These are phyloP conservation scores for Penicillium macrosclerotiorum DNA, from an alignment of 495 filamentous ascomycete genomes.

Conservation along the genomic window DNA sequence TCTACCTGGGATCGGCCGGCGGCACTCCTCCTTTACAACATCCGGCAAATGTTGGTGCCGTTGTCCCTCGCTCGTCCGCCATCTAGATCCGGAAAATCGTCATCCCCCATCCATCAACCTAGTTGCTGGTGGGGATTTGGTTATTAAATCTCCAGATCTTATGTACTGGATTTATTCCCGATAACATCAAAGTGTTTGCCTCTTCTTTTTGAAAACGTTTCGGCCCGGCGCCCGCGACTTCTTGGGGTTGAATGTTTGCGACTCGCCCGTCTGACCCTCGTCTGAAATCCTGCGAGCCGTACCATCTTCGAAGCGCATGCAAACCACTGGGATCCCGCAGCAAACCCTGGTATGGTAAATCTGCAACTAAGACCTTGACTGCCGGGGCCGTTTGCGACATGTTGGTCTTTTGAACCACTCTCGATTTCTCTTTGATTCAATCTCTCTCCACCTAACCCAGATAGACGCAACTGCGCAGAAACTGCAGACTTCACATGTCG, in stretches of 20 bases:
- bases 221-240: conserved; percentile 18
- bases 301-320: conserved; percentile 23
- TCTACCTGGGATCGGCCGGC: too few relatives aligned
- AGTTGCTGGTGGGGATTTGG: too few relatives aligned
- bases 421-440: conserved; percentile 16
- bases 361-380: conserved; percentile 28
- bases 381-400: conserved; percentile 30
- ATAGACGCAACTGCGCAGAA: conserved; percentile 12
- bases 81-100: too few relatives aligned
- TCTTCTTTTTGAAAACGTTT: neutral
- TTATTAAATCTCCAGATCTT: too few relatives aligned
- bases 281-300: conserved; percentile 1
- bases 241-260: conserved; percentile 15
- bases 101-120: too few relatives aligned
- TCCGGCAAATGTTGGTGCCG: too few relatives aligned
- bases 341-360: conserved; percentile 32
- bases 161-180: too few relatives aligned
- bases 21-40: too few relatives aligned
- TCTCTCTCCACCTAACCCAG: conserved; percentile 9
- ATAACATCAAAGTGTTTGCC: neutral
- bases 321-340: conserved; percentile 32
- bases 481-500: conserved; percentile 8
- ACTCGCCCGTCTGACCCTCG: conserved; percentile 6
- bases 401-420: conserved; percentile 26
- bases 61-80: too few relatives aligned